These are phyloP conservation scores for Pichia norvegensis DNA, from an alignment of 1,139 yeast genomes.

Conservation along the genomic window DNA sequence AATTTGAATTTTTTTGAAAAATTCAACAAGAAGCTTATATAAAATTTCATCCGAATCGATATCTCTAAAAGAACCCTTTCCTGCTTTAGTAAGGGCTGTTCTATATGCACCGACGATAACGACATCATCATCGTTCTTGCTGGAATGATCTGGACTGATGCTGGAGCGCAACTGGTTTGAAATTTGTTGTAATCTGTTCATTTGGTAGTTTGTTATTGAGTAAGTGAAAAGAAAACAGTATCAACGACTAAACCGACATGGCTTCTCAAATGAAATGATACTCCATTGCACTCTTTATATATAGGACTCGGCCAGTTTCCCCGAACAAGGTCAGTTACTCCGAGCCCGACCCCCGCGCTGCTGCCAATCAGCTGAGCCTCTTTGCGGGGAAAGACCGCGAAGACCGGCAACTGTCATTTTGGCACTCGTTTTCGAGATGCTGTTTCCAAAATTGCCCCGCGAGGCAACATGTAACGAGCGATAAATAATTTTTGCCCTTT, in stretches of 20 bases:
- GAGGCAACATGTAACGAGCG: background rate
- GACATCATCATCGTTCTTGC: slow-evolving; percentile 69
- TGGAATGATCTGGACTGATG: background rate
- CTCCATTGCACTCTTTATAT: background rate
- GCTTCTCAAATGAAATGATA: background rate
- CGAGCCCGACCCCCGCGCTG: background rate
- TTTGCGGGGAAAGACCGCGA: background rate
- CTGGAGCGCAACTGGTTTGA: background rate
- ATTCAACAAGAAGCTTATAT: slow-evolving; percentile 81
- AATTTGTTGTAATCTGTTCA: slow-evolving; percentile 1
- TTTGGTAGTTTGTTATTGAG: background rate
- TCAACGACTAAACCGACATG: background rate
- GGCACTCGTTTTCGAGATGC: no score
- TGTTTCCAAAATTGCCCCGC: background rate
- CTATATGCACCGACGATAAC: slow-evolving; percentile 84
- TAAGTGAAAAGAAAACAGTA: background rate
- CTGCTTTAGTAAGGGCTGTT: slow-evolving; percentile 82
- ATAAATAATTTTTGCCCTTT: no score
- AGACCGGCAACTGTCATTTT: no score
- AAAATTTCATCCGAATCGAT: slow-evolving; percentile 51
- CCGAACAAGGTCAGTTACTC: background rate
- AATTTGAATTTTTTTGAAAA: slow-evolving; percentile 83
- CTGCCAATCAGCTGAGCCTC: background rate
- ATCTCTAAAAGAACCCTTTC: slow-evolving; percentile 45
- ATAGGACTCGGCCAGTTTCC: background rate